Evolutionary conservation across 495 filamentous ascomycete genomes (phyloP), one percentile per base, ranked within the genome.

Genomic region (Penicillium ochrochloron): DNA sequence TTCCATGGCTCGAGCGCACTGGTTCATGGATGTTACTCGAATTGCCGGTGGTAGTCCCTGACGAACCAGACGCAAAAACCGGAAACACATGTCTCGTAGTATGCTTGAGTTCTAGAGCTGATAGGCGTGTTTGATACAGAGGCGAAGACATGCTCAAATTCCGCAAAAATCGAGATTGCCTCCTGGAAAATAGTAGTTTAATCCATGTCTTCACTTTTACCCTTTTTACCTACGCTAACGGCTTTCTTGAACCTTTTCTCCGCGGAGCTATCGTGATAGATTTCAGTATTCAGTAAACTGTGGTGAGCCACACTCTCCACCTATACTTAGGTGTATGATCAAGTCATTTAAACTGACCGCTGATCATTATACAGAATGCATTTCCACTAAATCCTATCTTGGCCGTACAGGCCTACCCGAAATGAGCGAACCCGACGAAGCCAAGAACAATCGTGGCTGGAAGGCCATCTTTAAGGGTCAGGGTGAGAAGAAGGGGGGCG

Each of bases 21-120:
- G 59, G 64, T 63, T 61, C 57, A 51, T 25, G 61, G 50, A 59
- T 61, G 56, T 50, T 21, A 34, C 61, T 57, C 10, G n/a, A 52
- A 59, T 61, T 65, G 33, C 59, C 41, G 46, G 61, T 60, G 67
- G 57, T 42, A 63, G 52, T 65, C 50, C 65, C 64, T 66, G 60
- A 57, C 69, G 62, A 71, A 73, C 69, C 66, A 55, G 68, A 69
- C 58, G 52, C 66, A 9, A 37, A 37, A 63, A 72, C 70, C 68
- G 63, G 58, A 59, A 57, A 64, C 44, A 55, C 41, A 19, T 59
- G 25, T 33, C 33, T 52, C 51, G 27, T 60, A 57, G 37, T 56
- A 60, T 23, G 2, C 41, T 56, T 33, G 35, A 25, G 50, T 12
- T 11, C n/a, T 9, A 6, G 14, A 25, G 17, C 6, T 33, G 44